Conservation (phyloP, 139 green algal genomes). For the Spirogloea muscicola region DNA sequence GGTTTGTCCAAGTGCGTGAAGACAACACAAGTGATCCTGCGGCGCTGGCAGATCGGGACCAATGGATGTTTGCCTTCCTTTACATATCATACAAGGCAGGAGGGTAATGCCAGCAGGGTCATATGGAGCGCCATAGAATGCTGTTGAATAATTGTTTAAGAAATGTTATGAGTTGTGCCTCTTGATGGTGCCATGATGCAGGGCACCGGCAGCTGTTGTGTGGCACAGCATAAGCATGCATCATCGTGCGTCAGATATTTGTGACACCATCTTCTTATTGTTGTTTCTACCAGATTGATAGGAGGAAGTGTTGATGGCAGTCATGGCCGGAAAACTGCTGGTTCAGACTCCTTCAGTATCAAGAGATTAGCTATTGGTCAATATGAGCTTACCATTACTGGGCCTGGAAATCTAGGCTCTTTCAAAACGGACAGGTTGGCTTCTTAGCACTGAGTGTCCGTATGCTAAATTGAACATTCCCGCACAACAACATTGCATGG, state of each 20-base stretch:
- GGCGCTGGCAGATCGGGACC: neutral
- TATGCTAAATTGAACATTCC: neutral
- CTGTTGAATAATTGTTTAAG: too few relatives aligned
- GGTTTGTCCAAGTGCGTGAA: neutral
- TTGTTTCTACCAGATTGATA: neutral
- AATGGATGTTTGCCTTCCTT: conserved; percentile 3
- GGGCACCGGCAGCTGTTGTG: too few relatives aligned
- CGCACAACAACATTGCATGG: too few relatives aligned
- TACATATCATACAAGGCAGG: conserved; percentile 6
- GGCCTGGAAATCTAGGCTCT: neutral
- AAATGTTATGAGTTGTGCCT: too few relatives aligned
- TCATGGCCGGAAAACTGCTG: neutral
- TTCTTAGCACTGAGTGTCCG: neutral
- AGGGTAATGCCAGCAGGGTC: too few relatives aligned
- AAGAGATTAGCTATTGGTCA: neutral
- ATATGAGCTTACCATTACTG: conserved; percentile 3
- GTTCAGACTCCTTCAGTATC: neutral
- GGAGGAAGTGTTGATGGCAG: conserved; percentile 4
- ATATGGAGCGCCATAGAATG: too few relatives aligned
- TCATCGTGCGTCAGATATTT: too few relatives aligned
- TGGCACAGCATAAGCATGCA: too few relatives aligned
- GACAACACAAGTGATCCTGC: neutral
- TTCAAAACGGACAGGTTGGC: neutral
- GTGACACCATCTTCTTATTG: neutral
- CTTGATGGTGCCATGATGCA: too few relatives aligned